These are phyloP conservation scores for Trichoderma asperelloides DNA, from an alignment of 495 filamentous ascomycete genomes.

Conservation along the genomic window DNA sequence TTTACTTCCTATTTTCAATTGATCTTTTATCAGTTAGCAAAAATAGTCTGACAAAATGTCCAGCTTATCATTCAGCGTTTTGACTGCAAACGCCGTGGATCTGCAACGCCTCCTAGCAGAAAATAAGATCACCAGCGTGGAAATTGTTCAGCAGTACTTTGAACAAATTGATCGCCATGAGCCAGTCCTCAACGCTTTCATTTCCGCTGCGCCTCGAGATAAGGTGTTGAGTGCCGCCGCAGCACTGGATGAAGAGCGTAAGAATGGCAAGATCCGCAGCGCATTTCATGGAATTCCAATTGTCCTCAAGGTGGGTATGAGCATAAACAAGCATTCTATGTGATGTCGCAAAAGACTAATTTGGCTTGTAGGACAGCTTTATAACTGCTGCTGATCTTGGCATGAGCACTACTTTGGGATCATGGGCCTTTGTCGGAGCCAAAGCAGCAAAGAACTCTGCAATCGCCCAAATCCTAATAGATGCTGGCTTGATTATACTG, in stretches of 20 bases:
- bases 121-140: conserved; percentile 27
- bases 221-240: conserved; percentile 31
- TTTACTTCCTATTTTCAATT: background rate
- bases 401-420: conserved; percentile 36
- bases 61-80: conserved; percentile 20
- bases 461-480: conserved; percentile 22
- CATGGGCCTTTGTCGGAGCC: conserved; percentile 12
- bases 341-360: background rate
- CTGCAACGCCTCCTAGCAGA: conserved; percentile 26
- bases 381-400: conserved; percentile 28
- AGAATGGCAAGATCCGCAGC: conserved; percentile 40
- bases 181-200: conserved; percentile 37
- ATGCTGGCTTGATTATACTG: conserved; percentile 38
- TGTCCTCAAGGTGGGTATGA: background rate
- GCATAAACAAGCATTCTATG: background rate
- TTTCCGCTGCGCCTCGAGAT: conserved; percentile 50
- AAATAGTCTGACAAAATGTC: background rate
- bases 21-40: background rate
- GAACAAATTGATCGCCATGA: conserved; percentile 41
- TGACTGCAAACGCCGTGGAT: conserved; percentile 29
- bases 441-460: conserved; percentile 13
- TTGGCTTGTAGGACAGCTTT: conserved; percentile 24
- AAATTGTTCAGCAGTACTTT: conserved; percentile 39
- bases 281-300: conserved; percentile 37
- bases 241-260: conserved; percentile 48